Base-by-base conservation (phyloP, 2,329 filamentous ascomycete genomes). In the Fusarium citri region DNA sequence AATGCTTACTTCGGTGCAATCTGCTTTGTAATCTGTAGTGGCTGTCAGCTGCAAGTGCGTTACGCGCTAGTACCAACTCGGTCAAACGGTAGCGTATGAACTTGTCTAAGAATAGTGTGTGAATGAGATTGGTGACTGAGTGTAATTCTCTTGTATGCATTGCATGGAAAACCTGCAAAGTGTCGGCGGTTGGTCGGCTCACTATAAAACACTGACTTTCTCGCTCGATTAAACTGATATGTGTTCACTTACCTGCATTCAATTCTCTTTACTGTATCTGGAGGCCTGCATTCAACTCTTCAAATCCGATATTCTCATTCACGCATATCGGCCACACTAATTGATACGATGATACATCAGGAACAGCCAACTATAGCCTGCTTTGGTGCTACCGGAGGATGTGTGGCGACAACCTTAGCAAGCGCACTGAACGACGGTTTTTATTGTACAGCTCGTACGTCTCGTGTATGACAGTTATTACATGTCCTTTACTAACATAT, bases 31-130 rank as follows among this genome's bases (percentile, higher is more conserved):
- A 37, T 23, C 16, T 16, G 18, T 40, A 1, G 9, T 7, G 23
- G 18, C 8, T 12, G 6, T 22, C 34, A 53, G 49, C 49, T 53
- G 49, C 49, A 41, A 30, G 25, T 53, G 34, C 49, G 49, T 53
- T 53, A 53, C 49, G 49, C 34, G 34, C 49, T 53, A 53, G 18
- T 5, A 6, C 23, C 6, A 9, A 22, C 6, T 15, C 10, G 46
- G 26, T 18, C 15, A 22, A 30, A 9, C 4, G 26, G 12, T 20
- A n/a, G n/a, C n/a, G n/a, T n/a, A 11, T 22, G 9, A 18, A 26
- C 10, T 48, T 30, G 46, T 22, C 7, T 16, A 20, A 20, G n/a
- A 11, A 31, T 22, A 28, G 8, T 14, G n/a, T 48, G 28, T 30
- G 16, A n/a, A 8, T n/a, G 23, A 15, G 43, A 47, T 28, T 28